A percentile compares a stretch with the other conserved stretches of the same genome.
phyloP scores from a whole-genome alignment of 2,329 filamentous ascomycete species.

The Monosporascus sp. region DNA sequence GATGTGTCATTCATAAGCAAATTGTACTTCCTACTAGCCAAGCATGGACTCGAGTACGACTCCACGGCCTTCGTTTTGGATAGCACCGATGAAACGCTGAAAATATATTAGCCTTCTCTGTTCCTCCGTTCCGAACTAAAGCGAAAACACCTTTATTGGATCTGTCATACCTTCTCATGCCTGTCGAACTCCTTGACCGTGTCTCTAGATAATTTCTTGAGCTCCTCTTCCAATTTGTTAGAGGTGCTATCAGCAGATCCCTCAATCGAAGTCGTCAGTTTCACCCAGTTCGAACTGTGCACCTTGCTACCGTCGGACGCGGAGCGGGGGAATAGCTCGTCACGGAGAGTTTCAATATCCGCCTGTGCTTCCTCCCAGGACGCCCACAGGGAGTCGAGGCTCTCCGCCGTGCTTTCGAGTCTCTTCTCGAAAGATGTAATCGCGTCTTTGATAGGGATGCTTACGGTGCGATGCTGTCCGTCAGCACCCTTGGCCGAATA shows the following conservation, averaged over 20 bases:
- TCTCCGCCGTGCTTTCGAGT: background rate
- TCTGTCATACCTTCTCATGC: constrained; percentile 1
- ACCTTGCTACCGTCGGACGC: background rate
- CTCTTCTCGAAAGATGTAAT: background rate
- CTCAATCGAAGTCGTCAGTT: background rate
- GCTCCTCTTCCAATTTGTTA: background rate
- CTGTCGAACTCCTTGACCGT: background rate
- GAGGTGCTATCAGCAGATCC: background rate
- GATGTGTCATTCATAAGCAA: too few relatives aligned
- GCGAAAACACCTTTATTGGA: too few relatives aligned
- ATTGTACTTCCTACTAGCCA: too few relatives aligned
- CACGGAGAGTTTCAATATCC: background rate
- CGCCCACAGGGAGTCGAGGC: constrained; percentile 1
- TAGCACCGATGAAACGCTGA: too few relatives aligned
- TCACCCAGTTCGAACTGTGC: background rate
- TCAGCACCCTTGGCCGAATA: background rate
- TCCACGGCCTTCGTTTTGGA: too few relatives aligned
- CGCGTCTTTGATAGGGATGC: background rate
- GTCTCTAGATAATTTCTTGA: background rate
- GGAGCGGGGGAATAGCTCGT: background rate
- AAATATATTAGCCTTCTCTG: too few relatives aligned
- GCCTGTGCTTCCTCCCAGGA: background rate
- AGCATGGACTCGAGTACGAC: too few relatives aligned
- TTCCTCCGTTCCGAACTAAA: too few relatives aligned
- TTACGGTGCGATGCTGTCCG: background rate